Base-by-base conservation (phyloP, 1,284 basidiomycete species). In the Papiliotrema nemorosa region DNA sequence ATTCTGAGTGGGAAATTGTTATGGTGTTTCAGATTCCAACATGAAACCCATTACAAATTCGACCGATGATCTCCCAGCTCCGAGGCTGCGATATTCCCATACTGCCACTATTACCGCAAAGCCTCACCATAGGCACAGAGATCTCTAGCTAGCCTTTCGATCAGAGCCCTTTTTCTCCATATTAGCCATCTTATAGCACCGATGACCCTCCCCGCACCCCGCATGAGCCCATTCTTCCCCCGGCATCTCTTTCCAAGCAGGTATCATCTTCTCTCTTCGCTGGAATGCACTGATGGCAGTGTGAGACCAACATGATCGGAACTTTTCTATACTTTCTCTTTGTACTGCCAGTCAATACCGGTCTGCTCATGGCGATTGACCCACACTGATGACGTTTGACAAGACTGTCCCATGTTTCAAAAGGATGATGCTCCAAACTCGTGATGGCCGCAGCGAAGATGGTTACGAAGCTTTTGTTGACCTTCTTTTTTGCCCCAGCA, bases 371-470 rank as follows among this genome's bases (percentile, higher is more conserved):
- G 10, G 13, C 39, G 10, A 18, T 21, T 12, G 41, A 47, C 45
- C n/a, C 22, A 47, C 45, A 25, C 9, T 38, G 16, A 12, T 37
- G 13, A 10, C 45, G 34, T 26, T 47, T 47, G 45, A 47, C 33
- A 5, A 22, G 16, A 13, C 35, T 26, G 5, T 24, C 33, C 33
- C 22, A 47, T 12, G 45, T 37, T 12, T 21, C 33, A 26, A 33
- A 26, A 10, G 45, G 45, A 18, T 37, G 45, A 14, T 35, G 45
- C 13, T 47, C 35, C 3, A 47, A 13, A 25, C 29, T n/a, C 22
- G 21, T 26, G 25, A 47, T 21, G 18, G 34, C 33, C 6, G 7
- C 13, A 10, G 5, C 27, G 24, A 20, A 36, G 7, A 47, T 47
- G 12, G 35, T 10, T 14, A 37, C 18, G 34, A 34, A 47, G 5